A percentile compares a stretch with the other conserved stretches of the same genome.
phyloP scores from a whole-genome alignment of 2,329 filamentous ascomycete species.

The Xenosphaeropsis pyriputrescens region DNA sequence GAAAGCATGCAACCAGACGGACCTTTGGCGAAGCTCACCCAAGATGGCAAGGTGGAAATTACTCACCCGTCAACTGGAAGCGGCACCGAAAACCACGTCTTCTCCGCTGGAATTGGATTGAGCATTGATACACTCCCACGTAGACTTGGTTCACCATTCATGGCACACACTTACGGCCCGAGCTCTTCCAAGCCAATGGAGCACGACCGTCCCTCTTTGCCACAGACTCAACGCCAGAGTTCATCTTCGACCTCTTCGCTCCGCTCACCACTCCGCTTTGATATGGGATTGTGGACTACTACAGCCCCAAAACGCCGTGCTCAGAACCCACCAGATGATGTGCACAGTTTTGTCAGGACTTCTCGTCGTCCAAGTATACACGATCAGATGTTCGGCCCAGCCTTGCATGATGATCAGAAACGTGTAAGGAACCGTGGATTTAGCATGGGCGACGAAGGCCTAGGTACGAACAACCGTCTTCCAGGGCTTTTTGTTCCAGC shows the following conservation, averaged over 20 bases:
- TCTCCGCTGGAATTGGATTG: background rate
- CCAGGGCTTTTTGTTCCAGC: slow-evolving; percentile 8
- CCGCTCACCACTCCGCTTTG: slow-evolving; percentile 14
- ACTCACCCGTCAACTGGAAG: too few relatives aligned
- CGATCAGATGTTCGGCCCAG: slow-evolving; percentile 12
- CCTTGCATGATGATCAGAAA: slow-evolving; percentile 15
- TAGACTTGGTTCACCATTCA: slow-evolving; percentile 38
- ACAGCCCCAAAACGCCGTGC: slow-evolving; percentile 17
- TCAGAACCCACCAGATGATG: slow-evolving; percentile 11
- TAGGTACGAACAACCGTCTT: slow-evolving; percentile 4
- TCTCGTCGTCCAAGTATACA: slow-evolving; percentile 2
- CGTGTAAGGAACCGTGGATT: slow-evolving; percentile 18
- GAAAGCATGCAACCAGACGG: slow-evolving; percentile 50
- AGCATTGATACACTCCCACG: slow-evolving; percentile 1
- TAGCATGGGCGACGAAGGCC: slow-evolving; percentile 16
- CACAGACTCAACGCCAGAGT: slow-evolving; percentile 3
- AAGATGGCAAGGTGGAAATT: background rate
- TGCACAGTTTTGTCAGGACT: slow-evolving; percentile 5
- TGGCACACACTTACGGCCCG: slow-evolving; percentile 44
- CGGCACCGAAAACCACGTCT: background rate
- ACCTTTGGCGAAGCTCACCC: slow-evolving; percentile 41
- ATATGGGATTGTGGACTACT: slow-evolving; percentile 11
- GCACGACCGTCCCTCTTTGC: slow-evolving; percentile 1
- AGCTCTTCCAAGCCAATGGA: slow-evolving; percentile 30
- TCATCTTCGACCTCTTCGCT: slow-evolving; percentile 6